Percentiles rank a stretch among this genome's conserved stretches.
Conservation (phyloP, 1,284 basidiomycete species). For the Heliocybe sulcata region DNA sequence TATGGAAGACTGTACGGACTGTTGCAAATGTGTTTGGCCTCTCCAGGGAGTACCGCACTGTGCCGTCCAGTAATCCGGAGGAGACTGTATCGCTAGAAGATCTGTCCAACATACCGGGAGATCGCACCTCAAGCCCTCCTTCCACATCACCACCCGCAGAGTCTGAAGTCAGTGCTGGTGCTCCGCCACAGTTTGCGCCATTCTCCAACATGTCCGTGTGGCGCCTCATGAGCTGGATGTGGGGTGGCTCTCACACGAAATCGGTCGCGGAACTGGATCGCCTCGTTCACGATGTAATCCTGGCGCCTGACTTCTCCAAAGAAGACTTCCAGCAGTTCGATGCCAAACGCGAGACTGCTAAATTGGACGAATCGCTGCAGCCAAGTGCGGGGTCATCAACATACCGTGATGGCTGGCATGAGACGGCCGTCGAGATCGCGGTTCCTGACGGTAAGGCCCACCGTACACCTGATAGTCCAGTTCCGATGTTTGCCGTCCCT, state of each 20-base stretch:
- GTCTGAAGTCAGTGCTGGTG: neutral
- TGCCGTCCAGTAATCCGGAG: neutral
- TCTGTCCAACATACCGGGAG: neutral
- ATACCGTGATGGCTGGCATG: conserved; percentile 11
- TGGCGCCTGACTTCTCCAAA: conserved; percentile 9
- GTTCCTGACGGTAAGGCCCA: conserved; percentile 9
- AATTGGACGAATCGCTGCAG: conserved; percentile 5
- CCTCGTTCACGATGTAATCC: conserved; percentile 14
- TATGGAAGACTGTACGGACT: neutral
- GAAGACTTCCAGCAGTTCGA: conserved; percentile 11
- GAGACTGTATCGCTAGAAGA: neutral
- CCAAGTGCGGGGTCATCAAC: neutral
- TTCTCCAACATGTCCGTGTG: conserved; percentile 12
- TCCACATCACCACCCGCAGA: neutral
- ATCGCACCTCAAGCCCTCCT: too few species aligned
- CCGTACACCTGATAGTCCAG: neutral
- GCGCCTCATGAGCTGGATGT: conserved; percentile 11
- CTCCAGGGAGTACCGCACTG: neutral
- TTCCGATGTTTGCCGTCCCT: conserved; percentile 6
- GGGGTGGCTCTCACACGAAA: conserved; percentile 4
- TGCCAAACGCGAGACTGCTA: conserved; percentile 5
- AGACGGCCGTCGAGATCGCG: conserved; percentile 8
- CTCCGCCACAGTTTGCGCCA: conserved; percentile 6
- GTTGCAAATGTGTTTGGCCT: neutral
- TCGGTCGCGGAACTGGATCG: conserved; percentile 11